These are phyloP conservation scores for Gracilariopsis chorda DNA, from an alignment of 23 red algal species.

Conservation along the genomic window DNA sequence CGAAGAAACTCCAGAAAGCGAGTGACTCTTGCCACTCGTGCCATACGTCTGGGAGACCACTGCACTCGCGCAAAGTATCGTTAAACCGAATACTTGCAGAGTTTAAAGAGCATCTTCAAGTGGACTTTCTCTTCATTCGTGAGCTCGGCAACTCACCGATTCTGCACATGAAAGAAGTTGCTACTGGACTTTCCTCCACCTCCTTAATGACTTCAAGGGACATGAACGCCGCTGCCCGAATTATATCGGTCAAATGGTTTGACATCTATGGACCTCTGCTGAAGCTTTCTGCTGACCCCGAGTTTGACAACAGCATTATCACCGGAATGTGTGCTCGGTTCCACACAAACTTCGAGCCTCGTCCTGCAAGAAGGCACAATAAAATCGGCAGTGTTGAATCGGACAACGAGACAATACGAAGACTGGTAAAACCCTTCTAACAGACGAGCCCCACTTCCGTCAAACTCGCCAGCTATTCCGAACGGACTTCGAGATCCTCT, in stretches of 20 bases:
- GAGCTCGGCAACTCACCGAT: slow-evolving; percentile 10
- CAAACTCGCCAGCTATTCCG: background rate
- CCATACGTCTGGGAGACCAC: background rate
- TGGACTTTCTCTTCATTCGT: slow-evolving; percentile 18
- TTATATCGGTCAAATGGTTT: background rate
- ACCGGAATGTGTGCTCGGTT: background rate
- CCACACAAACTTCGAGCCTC: background rate
- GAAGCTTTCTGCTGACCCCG: background rate
- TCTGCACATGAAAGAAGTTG: slow-evolving; percentile 3
- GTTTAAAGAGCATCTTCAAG: slow-evolving; percentile 23
- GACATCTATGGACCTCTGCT: background rate
- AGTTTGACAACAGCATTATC: slow-evolving; percentile 17
- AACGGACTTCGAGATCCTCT: slow-evolving; percentile 3
- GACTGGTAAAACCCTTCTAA: background rate
- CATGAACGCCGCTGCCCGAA: background rate
- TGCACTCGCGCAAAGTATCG: background rate
- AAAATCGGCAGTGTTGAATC: slow-evolving; percentile 31
- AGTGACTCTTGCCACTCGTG: background rate
- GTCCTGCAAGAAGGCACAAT: slow-evolving; percentile 18
- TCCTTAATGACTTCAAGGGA: background rate
- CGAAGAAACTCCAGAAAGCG: background rate
- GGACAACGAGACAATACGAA: background rate
- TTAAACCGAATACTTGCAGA: background rate
- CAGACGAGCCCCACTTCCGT: background rate
- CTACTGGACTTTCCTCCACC: background rate